These are phyloP conservation scores for Aphanomyces cochlioides DNA, from an alignment of 352 stramenopile species.

Conservation along the genomic window DNA sequence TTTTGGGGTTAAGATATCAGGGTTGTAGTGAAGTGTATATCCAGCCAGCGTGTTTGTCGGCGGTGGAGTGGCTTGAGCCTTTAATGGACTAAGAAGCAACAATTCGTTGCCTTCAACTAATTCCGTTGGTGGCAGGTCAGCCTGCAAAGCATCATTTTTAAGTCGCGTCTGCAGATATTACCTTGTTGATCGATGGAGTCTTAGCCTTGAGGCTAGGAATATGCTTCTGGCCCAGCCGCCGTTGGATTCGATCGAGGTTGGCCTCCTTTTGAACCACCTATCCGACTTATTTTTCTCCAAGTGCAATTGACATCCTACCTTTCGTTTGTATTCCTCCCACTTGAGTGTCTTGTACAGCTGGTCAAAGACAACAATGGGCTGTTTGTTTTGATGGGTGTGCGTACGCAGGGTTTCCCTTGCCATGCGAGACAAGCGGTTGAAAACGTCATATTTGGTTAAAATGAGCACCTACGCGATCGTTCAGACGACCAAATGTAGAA, in stretches of 20 bases:
- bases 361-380: conserved; percentile 63
- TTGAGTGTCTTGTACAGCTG: conserved; percentile 66
- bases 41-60: conserved; percentile 1
- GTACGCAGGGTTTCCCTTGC: conserved; percentile 53
- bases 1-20: conserved; percentile 13
- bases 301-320: conserved; percentile 32
- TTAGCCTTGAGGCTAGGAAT: no score
- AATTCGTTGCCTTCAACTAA: conserved; percentile 59
- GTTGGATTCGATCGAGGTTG: conserved; percentile 43
- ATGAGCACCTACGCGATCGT: conserved; percentile 38
- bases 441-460: conserved; percentile 77
- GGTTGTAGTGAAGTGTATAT: conserved; percentile 23
- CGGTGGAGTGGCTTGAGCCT: conserved; percentile 31
- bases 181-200: no score
- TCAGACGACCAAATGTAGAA: background rate
- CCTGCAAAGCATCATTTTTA: background rate
- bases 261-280: conserved; percentile 35
- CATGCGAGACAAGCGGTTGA: conserved; percentile 55
- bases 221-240: no score
- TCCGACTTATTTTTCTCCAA: background rate
- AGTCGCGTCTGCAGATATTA: background rate
- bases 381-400: conserved; percentile 41
- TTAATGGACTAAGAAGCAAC: conserved; percentile 39
- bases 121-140: background rate
- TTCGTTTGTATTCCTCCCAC: conserved; percentile 57